Conservation (phyloP, 352 stramenopile genomes). For the Globisporangium viniferum region DNA sequence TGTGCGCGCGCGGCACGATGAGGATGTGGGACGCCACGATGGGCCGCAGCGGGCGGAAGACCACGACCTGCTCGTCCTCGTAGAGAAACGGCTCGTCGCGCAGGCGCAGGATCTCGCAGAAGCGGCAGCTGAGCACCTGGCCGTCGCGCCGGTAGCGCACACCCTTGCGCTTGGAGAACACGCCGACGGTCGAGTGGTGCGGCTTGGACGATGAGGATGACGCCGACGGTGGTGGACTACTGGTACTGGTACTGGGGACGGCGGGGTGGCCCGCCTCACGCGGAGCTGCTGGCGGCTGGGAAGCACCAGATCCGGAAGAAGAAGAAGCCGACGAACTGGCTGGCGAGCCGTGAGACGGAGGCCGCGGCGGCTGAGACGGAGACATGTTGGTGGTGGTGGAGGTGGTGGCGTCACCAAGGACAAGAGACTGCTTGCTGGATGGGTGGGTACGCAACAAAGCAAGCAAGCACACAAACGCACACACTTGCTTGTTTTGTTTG, state of each 20-base stretch:
- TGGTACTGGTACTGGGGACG: neutral
- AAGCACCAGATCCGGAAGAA: neutral
- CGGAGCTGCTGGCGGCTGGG: neutral
- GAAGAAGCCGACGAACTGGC: neutral
- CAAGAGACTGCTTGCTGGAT: neutral
- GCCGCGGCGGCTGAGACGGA: slow-evolving; percentile 4
- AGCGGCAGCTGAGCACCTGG: slow-evolving; percentile 62
- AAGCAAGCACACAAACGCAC: neutral
- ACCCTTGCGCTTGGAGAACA: slow-evolving; percentile 66
- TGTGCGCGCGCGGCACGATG: slow-evolving; percentile 75
- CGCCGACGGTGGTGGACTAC: neutral
- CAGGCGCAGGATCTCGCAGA: slow-evolving; percentile 72
- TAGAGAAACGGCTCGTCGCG: slow-evolving; percentile 68
- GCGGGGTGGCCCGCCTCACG: neutral
- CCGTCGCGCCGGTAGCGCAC: slow-evolving; percentile 65
- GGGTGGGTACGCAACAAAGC: neutral
- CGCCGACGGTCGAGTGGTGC: slow-evolving; percentile 18
- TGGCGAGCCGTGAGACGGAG: neutral
- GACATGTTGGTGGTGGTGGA: neutral
- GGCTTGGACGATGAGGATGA: slow-evolving; percentile 5
- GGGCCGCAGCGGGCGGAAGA: slow-evolving; percentile 73
- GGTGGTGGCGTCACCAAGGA: neutral
- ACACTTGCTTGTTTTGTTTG: neutral
- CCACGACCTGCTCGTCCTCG: slow-evolving; percentile 70
- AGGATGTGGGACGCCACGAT: slow-evolving; percentile 73